Base-by-base conservation (phyloP, 2,329 filamentous ascomycete genomes). In the Alternaria viburni region DNA sequence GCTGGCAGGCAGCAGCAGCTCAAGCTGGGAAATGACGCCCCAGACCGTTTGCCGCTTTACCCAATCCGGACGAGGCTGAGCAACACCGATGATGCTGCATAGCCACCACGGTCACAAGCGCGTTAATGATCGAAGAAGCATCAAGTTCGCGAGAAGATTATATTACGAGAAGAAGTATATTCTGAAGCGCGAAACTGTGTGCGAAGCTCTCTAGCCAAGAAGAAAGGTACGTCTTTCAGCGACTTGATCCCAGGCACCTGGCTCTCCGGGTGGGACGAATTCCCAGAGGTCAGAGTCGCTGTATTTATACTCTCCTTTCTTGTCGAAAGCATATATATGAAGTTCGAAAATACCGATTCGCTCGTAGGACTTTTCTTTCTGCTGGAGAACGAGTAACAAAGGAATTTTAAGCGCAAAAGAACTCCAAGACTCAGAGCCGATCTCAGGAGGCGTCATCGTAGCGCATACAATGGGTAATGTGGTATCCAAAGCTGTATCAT, bases 341-440 rank as follows among this genome's bases (percentile, higher is more conserved):
- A 8, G 4, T 0, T 0, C 0, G 8, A 15, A 17, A 3, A 5
- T 4, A 5, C 36, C 36, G 2, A 41, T 11, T 0, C 36, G 15
- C 36, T 41, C 36, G n/a, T 41, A 41, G 5, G 36, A 41, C 4
- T 41, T 41, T 17, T 8, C 36, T 41, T 41, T 17, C 36, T 41
- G 4, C 36, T 41, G 36, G 36, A 41, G 17, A 41, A 41, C 0
- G 36, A 41, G 15, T 2, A 41, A 41, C 13, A 36, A 1, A 4
- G 7, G 3, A 36, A 1, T 0, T n/a, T 4, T 36, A 15, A 4
- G 4, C 15, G 0, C 15, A 5, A 36, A n/a, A 1, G 32, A 41
- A 3, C 7, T 10, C 32, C 32, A 41, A 17, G 9, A 17, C 11
- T 1, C 36, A 17, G 9, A 41, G 5, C 2, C 36, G 8, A 3